phyloP scores from a whole-genome alignment of 768 basidiomycete species.

The Leucosporidium yakuticum region DNA sequence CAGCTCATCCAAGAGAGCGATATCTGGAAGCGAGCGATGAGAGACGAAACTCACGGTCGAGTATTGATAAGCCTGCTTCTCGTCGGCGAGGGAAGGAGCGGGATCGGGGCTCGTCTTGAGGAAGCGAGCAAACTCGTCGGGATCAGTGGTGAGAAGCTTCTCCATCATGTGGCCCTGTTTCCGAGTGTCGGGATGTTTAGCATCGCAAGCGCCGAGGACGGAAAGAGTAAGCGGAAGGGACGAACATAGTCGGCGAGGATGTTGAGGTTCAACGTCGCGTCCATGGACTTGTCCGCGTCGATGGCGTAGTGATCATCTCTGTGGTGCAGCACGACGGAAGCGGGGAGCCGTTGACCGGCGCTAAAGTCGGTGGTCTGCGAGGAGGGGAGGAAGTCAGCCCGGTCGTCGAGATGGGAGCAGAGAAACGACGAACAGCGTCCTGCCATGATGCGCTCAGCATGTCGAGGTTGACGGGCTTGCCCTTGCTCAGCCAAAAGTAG shows the following conservation, averaged over 20 bases:
- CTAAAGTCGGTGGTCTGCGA: constrained; percentile 61
- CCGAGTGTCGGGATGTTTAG: too few relatives aligned
- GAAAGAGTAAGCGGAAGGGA: not conserved
- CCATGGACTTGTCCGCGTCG: constrained; percentile 45
- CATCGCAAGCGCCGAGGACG: too few relatives aligned
- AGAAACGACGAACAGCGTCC: constrained; percentile 4
- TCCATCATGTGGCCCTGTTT: constrained; percentile 81
- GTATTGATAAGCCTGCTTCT: constrained; percentile 74
- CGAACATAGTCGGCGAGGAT: constrained; percentile 27
- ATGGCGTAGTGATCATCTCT: constrained; percentile 45
- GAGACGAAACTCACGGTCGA: constrained; percentile 55
- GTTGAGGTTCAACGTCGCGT: constrained; percentile 14
- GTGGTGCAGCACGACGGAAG: constrained; percentile 61
- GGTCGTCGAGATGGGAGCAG: not conserved
- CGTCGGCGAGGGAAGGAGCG: constrained; percentile 40
- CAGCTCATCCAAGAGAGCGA: not conserved
- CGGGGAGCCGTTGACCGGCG: constrained; percentile 69
- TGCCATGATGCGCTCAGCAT: constrained; percentile 59
- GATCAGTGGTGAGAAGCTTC: constrained; percentile 68
- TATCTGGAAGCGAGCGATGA: not conserved
- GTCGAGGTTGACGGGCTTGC: constrained; percentile 59
- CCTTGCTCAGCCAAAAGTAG: constrained; percentile 75
- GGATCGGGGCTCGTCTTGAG: constrained; percentile 43
- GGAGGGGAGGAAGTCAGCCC: not conserved
- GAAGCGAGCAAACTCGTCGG: constrained; percentile 57